These are phyloP conservation scores for Angophora floribunda DNA, from an alignment of 345 rosid species.

Conservation along the genomic window DNA sequence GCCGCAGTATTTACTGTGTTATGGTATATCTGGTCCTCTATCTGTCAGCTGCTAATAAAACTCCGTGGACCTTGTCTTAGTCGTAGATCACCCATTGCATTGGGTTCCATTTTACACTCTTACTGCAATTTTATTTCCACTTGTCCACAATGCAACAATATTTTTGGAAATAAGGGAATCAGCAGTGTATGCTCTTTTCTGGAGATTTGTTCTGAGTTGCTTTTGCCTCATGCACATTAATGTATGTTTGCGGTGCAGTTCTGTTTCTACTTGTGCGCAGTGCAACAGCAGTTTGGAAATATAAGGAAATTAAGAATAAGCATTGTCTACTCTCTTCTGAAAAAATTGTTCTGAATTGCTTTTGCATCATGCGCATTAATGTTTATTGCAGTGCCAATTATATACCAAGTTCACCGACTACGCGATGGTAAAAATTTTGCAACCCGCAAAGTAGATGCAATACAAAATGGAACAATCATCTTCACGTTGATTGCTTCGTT, in stretches of 20 bases:
- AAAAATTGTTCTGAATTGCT: neutral
- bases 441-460: slow-evolving; percentile 83
- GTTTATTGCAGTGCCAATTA: slow-evolving; percentile 60
- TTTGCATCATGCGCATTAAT: neutral
- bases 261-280: neutral
- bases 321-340: neutral
- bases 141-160: neutral
- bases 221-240: neutral
- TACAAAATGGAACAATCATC: slow-evolving; percentile 75
- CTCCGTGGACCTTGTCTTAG: neutral
- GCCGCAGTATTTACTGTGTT: neutral
- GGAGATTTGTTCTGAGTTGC: neutral
- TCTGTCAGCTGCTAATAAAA: neutral
- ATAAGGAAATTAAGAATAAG: neutral
- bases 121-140: neutral
- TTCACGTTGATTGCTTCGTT: slow-evolving; percentile 87
- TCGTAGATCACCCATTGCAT: neutral
- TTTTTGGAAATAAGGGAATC: neutral
- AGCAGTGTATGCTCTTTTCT: neutral
- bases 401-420: slow-evolving; percentile 68
- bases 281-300: neutral
- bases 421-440: slow-evolving; percentile 95
- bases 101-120: too few relatives aligned
- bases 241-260: neutral
- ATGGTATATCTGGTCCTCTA: neutral